Base-by-base conservation (phyloP, 164 flowering plant genomes). In the Santalum album region DNA sequence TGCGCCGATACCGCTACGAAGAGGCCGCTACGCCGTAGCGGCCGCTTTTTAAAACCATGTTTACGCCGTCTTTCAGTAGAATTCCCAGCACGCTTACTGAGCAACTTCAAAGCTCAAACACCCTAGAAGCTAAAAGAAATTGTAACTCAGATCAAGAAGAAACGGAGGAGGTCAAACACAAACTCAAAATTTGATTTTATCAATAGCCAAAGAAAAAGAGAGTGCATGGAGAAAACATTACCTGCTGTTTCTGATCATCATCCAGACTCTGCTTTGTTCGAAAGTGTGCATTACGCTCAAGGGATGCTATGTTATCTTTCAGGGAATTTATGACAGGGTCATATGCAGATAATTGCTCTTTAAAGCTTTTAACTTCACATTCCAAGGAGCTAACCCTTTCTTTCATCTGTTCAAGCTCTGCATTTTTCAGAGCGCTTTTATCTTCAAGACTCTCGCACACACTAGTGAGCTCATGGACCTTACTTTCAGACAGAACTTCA, bases 401-500 rank as follows among this genome's bases (percentile, higher is more conserved):
- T 66, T 74, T 76, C 73, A 82, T 64, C 56, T 59, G 62, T 67
- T 80, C 72, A 59, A 74, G 69, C 66, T 83, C 80, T 24, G 27
- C 34, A 44, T 45, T 57, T 56, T 73, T 82, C 15, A 68, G 51
- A 55, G 65, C 64, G 39, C 60, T 72, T 62, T 75, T 79, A 54
- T 61, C 63, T 64, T 78, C 72, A 58, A 85, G 81, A 56, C 24
- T 68, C 65, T 65, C 68, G 67, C 81, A 85, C 47, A 63, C 77
- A 60, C 62, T 69, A 44, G 73, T 53, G 42, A 83, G 79, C 64
- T 87, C 88, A 19, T 67, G 70, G 49, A 84, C 79, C 71, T 85
- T 89, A 52, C 76, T 68, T 63, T 79, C 74, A 46, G 78, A 70
- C 19, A 89, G 54, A 67, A 70, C 78, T 68, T 81, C 87, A 57